Base-by-base conservation (phyloP, 352 stramenopile species). In the Phytophthora europaea region DNA sequence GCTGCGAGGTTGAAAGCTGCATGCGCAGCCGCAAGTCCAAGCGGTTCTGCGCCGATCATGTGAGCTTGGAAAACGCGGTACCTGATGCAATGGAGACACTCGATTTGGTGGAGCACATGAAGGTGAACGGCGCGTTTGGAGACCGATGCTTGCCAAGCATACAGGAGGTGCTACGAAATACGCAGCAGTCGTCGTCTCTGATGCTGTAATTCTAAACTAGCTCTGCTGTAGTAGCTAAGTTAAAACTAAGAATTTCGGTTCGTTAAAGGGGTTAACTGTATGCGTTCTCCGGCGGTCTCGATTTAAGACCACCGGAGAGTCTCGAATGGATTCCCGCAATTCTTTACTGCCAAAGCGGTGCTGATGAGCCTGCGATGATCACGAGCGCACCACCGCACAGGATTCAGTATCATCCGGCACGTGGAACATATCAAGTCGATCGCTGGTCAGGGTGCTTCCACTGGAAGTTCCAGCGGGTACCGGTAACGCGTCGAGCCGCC, bases 11-110 rank as follows among this genome's bases (percentile, higher is more conserved):
- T 13, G 72, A 83, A 43, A 69, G 57, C 38, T 92, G 84, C 65
- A 83, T 84, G 74, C 81, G 80, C 18, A 85, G 74, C 58, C 61
- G 84, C 70, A 86, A 88, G 76, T 79, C 83, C 23, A 86, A 87
- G 69, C 72, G 72, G 4, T 70, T 73, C 33, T 73, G 67, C 20
- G 59, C 60, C 3, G 67, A 68, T 16, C 67, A 73, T 34, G 48
- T 60, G 16, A 9, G 23, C 15, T 61, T 69, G 34, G 67, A 74
- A 43, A 53, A 54, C 13, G 15, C 40, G 9, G 22, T 40, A 31
- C 55, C 15, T 20, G n/a, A 20, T 16, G 16, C 16, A 38, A 13
- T 18, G 22, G 31, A 54, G 22, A n/a, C 15, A 20, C 36, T 10
- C 12, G 36, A 13, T 16, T 62, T 10, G 53, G 16, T 63, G 50